Percentiles rank a stretch among this genome's conserved stretches.
Conservation (phyloP, 2,329 filamentous ascomycete species). For the Phaeoacremonium minimum region DNA sequence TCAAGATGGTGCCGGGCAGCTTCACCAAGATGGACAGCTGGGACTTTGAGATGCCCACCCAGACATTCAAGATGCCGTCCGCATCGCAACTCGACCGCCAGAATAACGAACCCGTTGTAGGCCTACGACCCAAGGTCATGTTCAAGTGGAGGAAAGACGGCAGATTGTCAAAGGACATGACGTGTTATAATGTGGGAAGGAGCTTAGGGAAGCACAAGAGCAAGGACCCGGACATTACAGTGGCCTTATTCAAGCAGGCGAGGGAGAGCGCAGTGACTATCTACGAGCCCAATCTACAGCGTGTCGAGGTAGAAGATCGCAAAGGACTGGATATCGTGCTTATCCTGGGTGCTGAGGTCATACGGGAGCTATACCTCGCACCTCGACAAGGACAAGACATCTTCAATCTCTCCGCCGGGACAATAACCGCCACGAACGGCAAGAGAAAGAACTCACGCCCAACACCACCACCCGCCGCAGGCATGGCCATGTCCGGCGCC, state of each 20-base stretch:
- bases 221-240: constrained; percentile 91
- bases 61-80: constrained; percentile 77
- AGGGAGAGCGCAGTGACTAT: constrained; percentile 67
- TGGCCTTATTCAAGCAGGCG: constrained; percentile 77
- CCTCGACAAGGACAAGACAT: constrained; percentile 57
- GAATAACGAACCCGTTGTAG: constrained; percentile 29
- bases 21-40: constrained; percentile 80
- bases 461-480: constrained; percentile 15
- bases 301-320: constrained; percentile 88
- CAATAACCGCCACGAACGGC: constrained; percentile 13
- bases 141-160: constrained; percentile 91
- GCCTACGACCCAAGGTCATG: constrained; percentile 67
- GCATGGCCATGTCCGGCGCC: constrained; percentile 35
- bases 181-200: constrained; percentile 80
- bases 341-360: constrained; percentile 57
- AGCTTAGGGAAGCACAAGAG: constrained; percentile 69
- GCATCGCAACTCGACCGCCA: constrained; percentile 71
- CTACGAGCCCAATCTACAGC: constrained; percentile 87
- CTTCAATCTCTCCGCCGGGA: constrained; percentile 66
- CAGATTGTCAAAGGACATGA: constrained; percentile 80
- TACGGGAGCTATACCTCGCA: constrained; percentile 61
- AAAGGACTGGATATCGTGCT: constrained; percentile 89
- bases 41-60: constrained; percentile 89
- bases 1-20: constrained; percentile 67
- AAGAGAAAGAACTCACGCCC: constrained; percentile 42